A percentile compares a stretch with the other conserved stretches of the same genome.
Conservation (phyloP, 2,329 filamentous ascomycete genomes). For the Setomelanomma holmii region DNA sequence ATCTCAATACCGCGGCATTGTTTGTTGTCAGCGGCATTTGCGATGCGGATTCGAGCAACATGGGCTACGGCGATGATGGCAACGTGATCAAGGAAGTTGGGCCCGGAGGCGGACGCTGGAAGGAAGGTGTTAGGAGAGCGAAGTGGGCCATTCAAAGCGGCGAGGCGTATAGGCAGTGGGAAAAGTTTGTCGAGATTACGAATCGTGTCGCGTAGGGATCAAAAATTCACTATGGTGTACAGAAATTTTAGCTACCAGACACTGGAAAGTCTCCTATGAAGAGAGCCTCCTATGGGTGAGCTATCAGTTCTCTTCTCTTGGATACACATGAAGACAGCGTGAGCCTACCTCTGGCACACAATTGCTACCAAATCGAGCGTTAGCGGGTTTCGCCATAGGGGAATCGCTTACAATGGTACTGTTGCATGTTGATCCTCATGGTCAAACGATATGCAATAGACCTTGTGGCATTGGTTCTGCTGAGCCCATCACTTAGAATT, state of each 20-base stretch:
- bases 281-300: no score
- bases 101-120: slow-evolving; percentile 89
- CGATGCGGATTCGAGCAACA: slow-evolving; percentile 79
- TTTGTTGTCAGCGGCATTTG: slow-evolving; percentile 87
- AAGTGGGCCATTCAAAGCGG: slow-evolving; percentile 89
- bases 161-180: slow-evolving; percentile 82
- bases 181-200: slow-evolving; percentile 82
- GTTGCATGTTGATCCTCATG: no score
- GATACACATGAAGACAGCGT: no score
- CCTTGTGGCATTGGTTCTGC: no score
- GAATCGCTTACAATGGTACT: no score
- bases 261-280: no score
- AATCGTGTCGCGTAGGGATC: slow-evolving; percentile 55
- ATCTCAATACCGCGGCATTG: slow-evolving; percentile 91
- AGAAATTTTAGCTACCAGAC: no score
- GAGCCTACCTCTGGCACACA: no score
- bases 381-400: no score
- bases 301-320: neutral
- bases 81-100: slow-evolving; percentile 82
- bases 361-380: no score
- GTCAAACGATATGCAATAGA: no score
- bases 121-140: slow-evolving; percentile 87
- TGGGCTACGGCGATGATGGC: slow-evolving; percentile 82
- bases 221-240: neutral
- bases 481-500: no score